phyloP scores from a whole-genome alignment of 1,139 yeast species.

The Zygoascus sp. region DNA sequence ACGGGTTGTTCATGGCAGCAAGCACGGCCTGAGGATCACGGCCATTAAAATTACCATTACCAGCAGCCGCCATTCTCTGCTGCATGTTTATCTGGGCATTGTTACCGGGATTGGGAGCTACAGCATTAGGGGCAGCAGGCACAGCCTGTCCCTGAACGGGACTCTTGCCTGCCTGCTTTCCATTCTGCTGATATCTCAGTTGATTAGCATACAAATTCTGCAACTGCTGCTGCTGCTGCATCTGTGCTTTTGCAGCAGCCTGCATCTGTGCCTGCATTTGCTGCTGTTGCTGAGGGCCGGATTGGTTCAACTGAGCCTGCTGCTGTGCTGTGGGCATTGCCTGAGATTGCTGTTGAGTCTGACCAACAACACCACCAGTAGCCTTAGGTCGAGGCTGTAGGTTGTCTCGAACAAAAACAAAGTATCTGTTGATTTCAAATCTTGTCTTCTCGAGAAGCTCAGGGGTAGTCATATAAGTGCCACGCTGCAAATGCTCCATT shows the following conservation, averaged over 20 bases:
- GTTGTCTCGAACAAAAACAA: slow-evolving; percentile 64
- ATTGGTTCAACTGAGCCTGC: slow-evolving; percentile 2
- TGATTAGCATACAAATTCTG: slow-evolving; percentile 14
- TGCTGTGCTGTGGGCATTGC: slow-evolving; percentile 12
- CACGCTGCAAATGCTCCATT: slow-evolving; percentile 59
- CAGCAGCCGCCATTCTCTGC: slow-evolving; percentile 1
- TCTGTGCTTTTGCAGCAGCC: slow-evolving; percentile 6
- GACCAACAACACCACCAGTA: slow-evolving; percentile 9
- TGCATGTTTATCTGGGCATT: slow-evolving; percentile 1
- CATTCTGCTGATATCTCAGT: slow-evolving; percentile 13
- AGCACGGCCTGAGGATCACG: background rate
- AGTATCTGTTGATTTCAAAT: slow-evolving; percentile 67
- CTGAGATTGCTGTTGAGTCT: slow-evolving; percentile 15
- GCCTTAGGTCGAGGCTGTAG: slow-evolving; percentile 22
- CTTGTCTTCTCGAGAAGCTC: slow-evolving; percentile 67
- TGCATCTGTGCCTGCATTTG: slow-evolving; percentile 13
- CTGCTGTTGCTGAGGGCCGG: slow-evolving; percentile 13
- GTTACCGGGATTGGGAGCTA: background rate
- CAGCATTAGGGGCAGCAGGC: background rate
- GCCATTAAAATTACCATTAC: background rate
- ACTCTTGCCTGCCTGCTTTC: slow-evolving; percentile 7
- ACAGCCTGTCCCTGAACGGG: background rate
- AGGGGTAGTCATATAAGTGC: slow-evolving; percentile 61
- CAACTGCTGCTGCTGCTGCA: slow-evolving; percentile 15
- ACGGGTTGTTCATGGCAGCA: slow-evolving; percentile 4